Base-by-base conservation (phyloP, 345 rosid species). In the Cardamine resedifolia region DNA sequence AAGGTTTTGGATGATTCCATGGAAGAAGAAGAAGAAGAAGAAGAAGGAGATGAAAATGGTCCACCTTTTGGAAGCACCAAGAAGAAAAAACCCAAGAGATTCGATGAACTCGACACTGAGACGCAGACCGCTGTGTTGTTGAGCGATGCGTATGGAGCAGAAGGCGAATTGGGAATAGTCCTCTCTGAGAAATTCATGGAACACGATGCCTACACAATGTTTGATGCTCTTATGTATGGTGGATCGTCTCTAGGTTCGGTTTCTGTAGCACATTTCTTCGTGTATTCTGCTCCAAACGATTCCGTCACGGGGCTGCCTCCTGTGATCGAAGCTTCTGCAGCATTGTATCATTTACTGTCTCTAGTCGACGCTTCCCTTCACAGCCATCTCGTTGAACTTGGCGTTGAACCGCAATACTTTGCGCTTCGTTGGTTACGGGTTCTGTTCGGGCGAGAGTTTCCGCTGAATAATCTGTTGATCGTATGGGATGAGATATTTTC, bases 391-490 rank as follows among this genome's bases (percentile, higher is more conserved):
- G 85, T 88, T 66, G 99, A 95, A 73, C 92, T 95, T 8, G 96
- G 97, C 23, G 96, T 90, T 52, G 97, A 95, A 77, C 97, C 99
- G 0, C 99, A 95, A 78, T 95, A 95, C 82, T 95, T 95, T 66
- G 88, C 89, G 26, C 90, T 95, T 15, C 96, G 99, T 31, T 95
- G 99, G 99, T 64, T 95, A 36, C 78, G 99, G 7, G 97, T 95
- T 70, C 61, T 95, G 80, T 95, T 88, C 68, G 97, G 97, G 39
- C 86, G 97, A 47, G 99, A 95, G 78, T 88, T 95, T 75, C 78
- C 85, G 1, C 86, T 95, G 41, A 81, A 48, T 43, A 79, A 84
- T 79, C 88, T 95, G n/a, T 83, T 95, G 79, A 73, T 84, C 36
- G 70, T 95, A 63, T 91, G 99, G 99, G 99, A 95, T 78, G 96